A percentile compares a stretch with the other conserved stretches of the same genome.
Conservation (phyloP, 495 filamentous ascomycete species). For the Aspergillus coremiiformis region DNA sequence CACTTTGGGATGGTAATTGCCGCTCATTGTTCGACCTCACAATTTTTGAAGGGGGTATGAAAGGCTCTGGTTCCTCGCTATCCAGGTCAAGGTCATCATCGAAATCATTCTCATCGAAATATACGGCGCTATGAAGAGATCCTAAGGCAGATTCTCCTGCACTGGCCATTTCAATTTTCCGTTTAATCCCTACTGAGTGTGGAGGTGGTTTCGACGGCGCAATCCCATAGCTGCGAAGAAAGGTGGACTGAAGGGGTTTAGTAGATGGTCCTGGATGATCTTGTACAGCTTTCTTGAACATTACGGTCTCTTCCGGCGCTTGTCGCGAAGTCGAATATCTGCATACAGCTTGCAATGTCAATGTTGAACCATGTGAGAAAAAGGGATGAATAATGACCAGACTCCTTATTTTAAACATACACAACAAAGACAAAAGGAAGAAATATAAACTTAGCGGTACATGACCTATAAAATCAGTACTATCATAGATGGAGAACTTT, state of each 20-base stretch:
- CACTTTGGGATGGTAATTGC: not conserved
- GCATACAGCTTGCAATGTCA: slow-evolving; percentile 16
- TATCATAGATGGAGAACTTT: not conserved
- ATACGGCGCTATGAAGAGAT: slow-evolving; percentile 39
- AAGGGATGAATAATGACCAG: slow-evolving; percentile 16
- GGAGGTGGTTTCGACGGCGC: slow-evolving; percentile 17
- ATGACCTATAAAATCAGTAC: not conserved
- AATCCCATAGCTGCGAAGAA: slow-evolving; percentile 20
- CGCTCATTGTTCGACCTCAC: slow-evolving; percentile 15
- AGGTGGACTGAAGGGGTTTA: slow-evolving; percentile 34
- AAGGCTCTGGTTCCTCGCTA: slow-evolving; percentile 33
- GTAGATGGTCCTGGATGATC: slow-evolving; percentile 29
- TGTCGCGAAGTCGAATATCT: slow-evolving; percentile 23
- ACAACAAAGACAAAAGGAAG: slow-evolving; percentile 20
- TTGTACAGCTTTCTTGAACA: slow-evolving; percentile 42
- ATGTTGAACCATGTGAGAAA: slow-evolving; percentile 18
- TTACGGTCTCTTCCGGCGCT: slow-evolving; percentile 16
- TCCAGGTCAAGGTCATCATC: slow-evolving; percentile 46
- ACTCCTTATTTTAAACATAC: slow-evolving; percentile 22
- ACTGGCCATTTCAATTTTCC: slow-evolving; percentile 36
- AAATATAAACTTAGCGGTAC: not conserved
- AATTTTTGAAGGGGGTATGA: slow-evolving; percentile 16
- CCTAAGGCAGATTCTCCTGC: slow-evolving; percentile 29
- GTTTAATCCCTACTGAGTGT: slow-evolving; percentile 33
- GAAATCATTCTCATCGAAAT: slow-evolving; percentile 51